A percentile compares a stretch with the other conserved stretches of the same genome.
phyloP scores from a whole-genome alignment of 768 basidiomycete genomes.

The Leucocoprinus sp. region DNA sequence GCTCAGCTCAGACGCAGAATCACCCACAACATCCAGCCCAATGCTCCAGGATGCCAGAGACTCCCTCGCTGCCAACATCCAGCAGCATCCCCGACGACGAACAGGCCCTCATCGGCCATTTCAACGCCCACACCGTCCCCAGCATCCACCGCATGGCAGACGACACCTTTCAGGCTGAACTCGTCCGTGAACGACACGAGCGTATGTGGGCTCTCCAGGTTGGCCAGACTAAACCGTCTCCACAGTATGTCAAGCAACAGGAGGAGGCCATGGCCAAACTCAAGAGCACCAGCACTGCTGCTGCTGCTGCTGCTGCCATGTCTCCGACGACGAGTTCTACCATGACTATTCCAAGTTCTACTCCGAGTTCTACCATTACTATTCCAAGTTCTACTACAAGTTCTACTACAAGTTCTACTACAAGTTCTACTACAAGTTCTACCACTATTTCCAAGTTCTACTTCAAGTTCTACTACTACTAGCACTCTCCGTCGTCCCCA shows the following conservation, averaged over 20 bases:
- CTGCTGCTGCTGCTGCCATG: background rate
- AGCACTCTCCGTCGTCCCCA: background rate
- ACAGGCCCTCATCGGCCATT: constrained; percentile 26
- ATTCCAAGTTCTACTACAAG: background rate
- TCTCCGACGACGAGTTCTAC: constrained; percentile 8
- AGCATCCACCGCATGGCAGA: constrained; percentile 36
- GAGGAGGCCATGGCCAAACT: constrained; percentile 41
- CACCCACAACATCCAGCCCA: too few species aligned
- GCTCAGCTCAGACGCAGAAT: too few species aligned
- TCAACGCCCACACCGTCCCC: constrained; percentile 29
- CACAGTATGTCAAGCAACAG: constrained; percentile 26
- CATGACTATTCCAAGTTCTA: background rate
- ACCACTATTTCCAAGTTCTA: background rate
- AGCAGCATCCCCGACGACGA: constrained; percentile 28
- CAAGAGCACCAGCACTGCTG: constrained; percentile 21
- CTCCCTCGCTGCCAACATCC: constrained; percentile 44
- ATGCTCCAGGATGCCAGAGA: constrained; percentile 66
- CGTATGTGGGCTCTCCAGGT: constrained; percentile 35
- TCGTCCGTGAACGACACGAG: constrained; percentile 42
- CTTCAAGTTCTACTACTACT: too few species aligned
- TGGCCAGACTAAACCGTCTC: constrained; percentile 24
- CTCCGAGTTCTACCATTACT: constrained; percentile 4
- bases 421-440: background rate
- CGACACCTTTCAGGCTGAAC: constrained; percentile 35
- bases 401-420: background rate